Conservation (phyloP, 2,329 filamentous ascomycete species). For the Colletotrichum cordylinicola region DNA sequence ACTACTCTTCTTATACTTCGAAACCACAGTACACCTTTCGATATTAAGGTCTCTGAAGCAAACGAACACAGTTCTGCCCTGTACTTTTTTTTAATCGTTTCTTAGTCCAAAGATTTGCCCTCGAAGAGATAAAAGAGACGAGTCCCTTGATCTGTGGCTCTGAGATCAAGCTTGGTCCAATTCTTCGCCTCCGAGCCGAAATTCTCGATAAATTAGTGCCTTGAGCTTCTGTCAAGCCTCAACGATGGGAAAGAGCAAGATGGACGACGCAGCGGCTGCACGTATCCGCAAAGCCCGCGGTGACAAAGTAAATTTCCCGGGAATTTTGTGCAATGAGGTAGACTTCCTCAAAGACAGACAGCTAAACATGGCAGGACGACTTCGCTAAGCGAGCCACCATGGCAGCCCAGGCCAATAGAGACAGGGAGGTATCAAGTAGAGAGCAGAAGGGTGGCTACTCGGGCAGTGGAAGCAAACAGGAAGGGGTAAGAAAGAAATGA, state of each 20-base stretch:
- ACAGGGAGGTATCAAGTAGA: slow-evolving; percentile 21
- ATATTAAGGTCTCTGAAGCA: background rate
- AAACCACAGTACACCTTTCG: background rate
- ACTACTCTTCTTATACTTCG: background rate
- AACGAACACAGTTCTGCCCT: background rate
- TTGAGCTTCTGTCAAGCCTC: background rate
- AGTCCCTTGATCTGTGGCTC: background rate
- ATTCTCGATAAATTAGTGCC: background rate
- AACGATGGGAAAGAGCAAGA: slow-evolving; percentile 33
- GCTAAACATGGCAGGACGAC: slow-evolving; percentile 33
- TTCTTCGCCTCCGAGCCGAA: background rate
- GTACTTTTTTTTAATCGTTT: background rate
- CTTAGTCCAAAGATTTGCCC: background rate
- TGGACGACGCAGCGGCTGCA: slow-evolving; percentile 47
- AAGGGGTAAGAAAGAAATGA: slow-evolving; percentile 21
- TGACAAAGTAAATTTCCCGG: slow-evolving; percentile 35
- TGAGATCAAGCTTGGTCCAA: background rate
- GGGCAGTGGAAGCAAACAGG: slow-evolving; percentile 1
- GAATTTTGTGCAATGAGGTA: background rate
- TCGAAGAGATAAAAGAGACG: background rate
- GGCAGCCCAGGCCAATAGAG: slow-evolving; percentile 39
- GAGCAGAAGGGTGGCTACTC: slow-evolving; percentile 19
- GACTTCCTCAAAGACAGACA: background rate
- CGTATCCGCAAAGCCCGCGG: slow-evolving; percentile 48
- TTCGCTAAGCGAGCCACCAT: slow-evolving; percentile 39